Evolutionary conservation across 768 basidiomycete species (phyloP).

Genomic region (Naganishia onofrii): DNA sequence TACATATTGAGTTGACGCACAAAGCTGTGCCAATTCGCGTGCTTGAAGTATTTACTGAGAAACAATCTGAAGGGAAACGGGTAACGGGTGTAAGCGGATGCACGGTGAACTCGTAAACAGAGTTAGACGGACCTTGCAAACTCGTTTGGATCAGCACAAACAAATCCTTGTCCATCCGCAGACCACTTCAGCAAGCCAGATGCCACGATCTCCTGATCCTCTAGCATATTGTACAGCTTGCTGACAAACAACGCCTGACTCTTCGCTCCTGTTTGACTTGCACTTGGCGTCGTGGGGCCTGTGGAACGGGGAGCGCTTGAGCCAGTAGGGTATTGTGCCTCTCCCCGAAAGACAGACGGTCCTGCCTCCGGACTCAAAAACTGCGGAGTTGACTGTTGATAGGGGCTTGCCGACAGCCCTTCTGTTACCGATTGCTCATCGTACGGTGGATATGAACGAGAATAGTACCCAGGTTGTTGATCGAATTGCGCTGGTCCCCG

Average conservation of each 20-base stretch:
- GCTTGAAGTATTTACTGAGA: conserved; percentile 94
- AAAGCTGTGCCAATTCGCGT: conserved; percentile 88
- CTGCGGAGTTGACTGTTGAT: conserved; percentile 16
- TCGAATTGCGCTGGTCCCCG: background rate
- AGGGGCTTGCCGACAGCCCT: background rate
- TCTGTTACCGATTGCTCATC: background rate
- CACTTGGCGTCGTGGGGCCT: background rate
- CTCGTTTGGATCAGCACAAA: conserved; percentile 49
- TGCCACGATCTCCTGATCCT: conserved; percentile 44
- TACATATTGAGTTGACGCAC: conserved; percentile 95
- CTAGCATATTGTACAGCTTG: conserved; percentile 51
- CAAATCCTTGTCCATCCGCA: conserved; percentile 45
- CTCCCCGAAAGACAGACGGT: conserved; percentile 17
- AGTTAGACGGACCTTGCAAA: conserved; percentile 46
- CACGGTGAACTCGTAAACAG: background rate
- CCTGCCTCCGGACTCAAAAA: conserved; percentile 10
- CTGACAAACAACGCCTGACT: conserved; percentile 51
- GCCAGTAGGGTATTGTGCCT: conserved; percentile 2
- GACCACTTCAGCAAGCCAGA: conserved; percentile 50
- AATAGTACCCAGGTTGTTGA: conserved; percentile 7
- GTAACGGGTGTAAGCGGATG: background rate
- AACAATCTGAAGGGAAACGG: conserved; percentile 50
- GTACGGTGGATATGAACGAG: conserved; percentile 21
- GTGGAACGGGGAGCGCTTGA: background rate
- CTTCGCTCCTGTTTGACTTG: conserved; percentile 33